These are phyloP conservation scores for Furculomyces boomerangus DNA, from an alignment of 371 early-diverging fungal genomes.

Conservation along the genomic window DNA sequence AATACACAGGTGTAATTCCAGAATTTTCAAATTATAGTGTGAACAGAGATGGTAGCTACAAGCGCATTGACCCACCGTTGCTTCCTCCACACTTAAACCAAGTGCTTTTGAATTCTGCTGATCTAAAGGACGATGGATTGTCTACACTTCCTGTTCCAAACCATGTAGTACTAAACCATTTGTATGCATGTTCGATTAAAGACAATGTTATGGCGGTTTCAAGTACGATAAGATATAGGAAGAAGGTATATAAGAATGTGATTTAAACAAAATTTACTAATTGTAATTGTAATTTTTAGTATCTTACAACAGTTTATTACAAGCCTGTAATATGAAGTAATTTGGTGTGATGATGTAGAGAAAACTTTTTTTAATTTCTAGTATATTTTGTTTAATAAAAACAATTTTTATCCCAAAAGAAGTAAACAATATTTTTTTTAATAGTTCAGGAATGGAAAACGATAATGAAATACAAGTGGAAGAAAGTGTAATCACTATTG, in stretches of 20 bases:
- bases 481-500: background rate
- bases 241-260: too few relatives aligned
- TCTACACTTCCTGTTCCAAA: conserved; percentile 73
- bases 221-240: conserved; percentile 64
- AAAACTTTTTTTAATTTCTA: too few relatives aligned
- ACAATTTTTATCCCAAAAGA: too few relatives aligned
- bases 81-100: conserved; percentile 85
- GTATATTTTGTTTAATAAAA: too few relatives aligned
- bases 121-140: conserved; percentile 42
- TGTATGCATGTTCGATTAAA: conserved; percentile 88
- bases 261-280: background rate
- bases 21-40: conserved; percentile 12
- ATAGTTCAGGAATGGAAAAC: too few relatives aligned
- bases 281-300: conserved; percentile 16
- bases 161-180: conserved; percentile 84
- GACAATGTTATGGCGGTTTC: conserved; percentile 93
- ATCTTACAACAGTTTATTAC: conserved; percentile 66
- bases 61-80: conserved; percentile 48
- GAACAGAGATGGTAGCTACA: conserved; percentile 3
- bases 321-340: conserved; percentile 40
- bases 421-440: too few relatives aligned
- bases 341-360: too few relatives aligned
- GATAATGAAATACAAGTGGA: too few relatives aligned
- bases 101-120: conserved; percentile 54
- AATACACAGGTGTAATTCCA: conserved; percentile 47